These are phyloP conservation scores for Alternaria burnsii DNA, from an alignment of 2,329 filamentous ascomycete species.

Conservation along the genomic window DNA sequence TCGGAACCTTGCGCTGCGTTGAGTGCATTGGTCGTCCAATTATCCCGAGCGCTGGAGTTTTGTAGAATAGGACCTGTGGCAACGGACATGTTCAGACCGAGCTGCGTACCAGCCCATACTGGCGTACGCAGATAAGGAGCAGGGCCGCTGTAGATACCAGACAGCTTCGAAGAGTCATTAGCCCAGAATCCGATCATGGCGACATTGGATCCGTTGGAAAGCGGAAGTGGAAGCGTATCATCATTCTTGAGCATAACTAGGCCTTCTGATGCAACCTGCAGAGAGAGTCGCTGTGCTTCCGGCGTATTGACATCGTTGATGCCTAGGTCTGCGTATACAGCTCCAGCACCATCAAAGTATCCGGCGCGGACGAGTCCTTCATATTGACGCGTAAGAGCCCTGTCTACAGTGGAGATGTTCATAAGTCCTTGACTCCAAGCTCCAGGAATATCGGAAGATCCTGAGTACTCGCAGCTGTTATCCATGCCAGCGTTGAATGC, in stretches of 20 bases:
- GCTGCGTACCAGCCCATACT: conserved; percentile 60
- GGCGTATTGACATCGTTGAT: conserved; percentile 66
- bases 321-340: conserved; percentile 60
- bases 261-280: too few relatives aligned
- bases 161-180: conserved; percentile 65
- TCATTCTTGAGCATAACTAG: too few relatives aligned
- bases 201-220: conserved; percentile 53
- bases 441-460: conserved; percentile 39
- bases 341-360: conserved; percentile 63
- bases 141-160: conserved; percentile 66
- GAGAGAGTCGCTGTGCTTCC: conserved; percentile 51
- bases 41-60: background rate
- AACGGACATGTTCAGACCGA: conserved; percentile 54
- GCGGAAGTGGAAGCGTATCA: conserved; percentile 31
- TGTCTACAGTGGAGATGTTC: conserved; percentile 58
- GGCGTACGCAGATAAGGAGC: conserved; percentile 55
- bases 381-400: conserved; percentile 23
- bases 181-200: conserved; percentile 68
- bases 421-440: conserved; percentile 36
- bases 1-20: conserved; percentile 56
- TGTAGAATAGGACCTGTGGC: background rate
- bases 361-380: conserved; percentile 41
- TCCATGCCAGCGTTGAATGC: conserved; percentile 63
- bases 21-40: conserved; percentile 16
- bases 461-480: conserved; percentile 59